Conservation (phyloP, 2,329 filamentous ascomycete genomes). For the Zymoseptoria ardabiliae region DNA sequence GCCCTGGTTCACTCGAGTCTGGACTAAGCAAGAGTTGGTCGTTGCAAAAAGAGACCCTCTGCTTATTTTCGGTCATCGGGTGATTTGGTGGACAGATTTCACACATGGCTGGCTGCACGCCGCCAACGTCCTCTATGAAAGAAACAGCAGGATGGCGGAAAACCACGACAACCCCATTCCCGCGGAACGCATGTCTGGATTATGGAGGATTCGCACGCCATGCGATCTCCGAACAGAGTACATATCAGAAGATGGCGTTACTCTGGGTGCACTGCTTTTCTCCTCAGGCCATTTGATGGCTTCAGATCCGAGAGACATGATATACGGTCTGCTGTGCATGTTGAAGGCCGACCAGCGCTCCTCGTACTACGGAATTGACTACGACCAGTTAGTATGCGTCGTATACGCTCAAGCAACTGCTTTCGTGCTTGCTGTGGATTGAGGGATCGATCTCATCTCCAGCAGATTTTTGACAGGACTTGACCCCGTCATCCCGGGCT, state of each 20-base stretch:
- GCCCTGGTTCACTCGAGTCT: not conserved
- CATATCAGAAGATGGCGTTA: too few relatives aligned
- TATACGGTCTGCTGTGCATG: not conserved
- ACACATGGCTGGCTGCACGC: not conserved
- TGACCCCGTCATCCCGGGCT: too few relatives aligned
- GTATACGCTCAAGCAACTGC: not conserved
- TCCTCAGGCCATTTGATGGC: not conserved
- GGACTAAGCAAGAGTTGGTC: not conserved
- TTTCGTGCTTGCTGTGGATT: too few relatives aligned
- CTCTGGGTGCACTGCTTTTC: too few relatives aligned
- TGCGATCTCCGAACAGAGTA: too few relatives aligned
- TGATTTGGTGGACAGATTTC: not conserved
- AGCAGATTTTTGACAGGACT: too few relatives aligned
- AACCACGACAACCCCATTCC: too few relatives aligned
- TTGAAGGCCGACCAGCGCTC: not conserved
- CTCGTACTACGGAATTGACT: not conserved
- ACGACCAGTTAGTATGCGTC: not conserved
- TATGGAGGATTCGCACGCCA: too few relatives aligned
- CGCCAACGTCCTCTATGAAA: too few relatives aligned
- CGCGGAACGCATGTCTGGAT: too few relatives aligned
- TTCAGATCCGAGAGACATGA: not conserved
- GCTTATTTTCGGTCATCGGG: not conserved
- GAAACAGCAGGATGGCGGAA: too few relatives aligned
- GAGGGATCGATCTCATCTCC: too few relatives aligned
- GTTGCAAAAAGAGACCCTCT: not conserved